These are phyloP conservation scores for Kregervanrija delftensis DNA, from an alignment of 805 yeast genomes.

Conservation along the genomic window DNA sequence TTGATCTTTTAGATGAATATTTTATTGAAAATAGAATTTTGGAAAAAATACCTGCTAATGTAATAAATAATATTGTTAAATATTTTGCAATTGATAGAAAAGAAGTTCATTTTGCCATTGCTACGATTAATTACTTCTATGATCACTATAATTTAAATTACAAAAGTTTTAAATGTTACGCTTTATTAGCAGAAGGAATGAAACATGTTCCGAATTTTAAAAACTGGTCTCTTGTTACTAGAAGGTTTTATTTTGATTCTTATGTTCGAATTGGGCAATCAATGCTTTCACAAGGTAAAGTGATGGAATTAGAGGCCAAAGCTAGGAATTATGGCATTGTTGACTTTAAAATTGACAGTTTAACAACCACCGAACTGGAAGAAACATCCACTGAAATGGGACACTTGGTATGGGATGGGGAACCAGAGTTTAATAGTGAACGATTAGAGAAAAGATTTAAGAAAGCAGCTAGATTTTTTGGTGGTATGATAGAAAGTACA, in stretches of 20 bases:
- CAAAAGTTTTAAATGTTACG: conserved; percentile 14
- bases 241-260: conserved; percentile 17
- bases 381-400: conserved; percentile 5
- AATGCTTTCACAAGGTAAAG: conserved; percentile 1
- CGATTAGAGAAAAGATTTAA: no score
- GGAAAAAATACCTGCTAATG: conserved; percentile 4
- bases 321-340: conserved; percentile 8
- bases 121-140: conserved; percentile 14
- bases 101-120: conserved; percentile 17
- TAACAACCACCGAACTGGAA: conserved; percentile 9
- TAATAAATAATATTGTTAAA: conserved; percentile 10
- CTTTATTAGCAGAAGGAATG: conserved; percentile 9
- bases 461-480: no score
- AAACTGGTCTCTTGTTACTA: conserved; percentile 16
- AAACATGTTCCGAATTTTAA: conserved; percentile 5
- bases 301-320: background rate
- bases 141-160: conserved; percentile 1
- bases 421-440: conserved; percentile 8
- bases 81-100: conserved; percentile 9
- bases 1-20: conserved; percentile 7
- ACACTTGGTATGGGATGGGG: conserved; percentile 10
- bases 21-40: background rate
- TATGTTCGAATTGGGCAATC: conserved; percentile 3
- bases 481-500: no score
- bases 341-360: conserved; percentile 5